Base-by-base conservation (phyloP, 306 rosid genomes). In the Castanea crenata region DNA sequence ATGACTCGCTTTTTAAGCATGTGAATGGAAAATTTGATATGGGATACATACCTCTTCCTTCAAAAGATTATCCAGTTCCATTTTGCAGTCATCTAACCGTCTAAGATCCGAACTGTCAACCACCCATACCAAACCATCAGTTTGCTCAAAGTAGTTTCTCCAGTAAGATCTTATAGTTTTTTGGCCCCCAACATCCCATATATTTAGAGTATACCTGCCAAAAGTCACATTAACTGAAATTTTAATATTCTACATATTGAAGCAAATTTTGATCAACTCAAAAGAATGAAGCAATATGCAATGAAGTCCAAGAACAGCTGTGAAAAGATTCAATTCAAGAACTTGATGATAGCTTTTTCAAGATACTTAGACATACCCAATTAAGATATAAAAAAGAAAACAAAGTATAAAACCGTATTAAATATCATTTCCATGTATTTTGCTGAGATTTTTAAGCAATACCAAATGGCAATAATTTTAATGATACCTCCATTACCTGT, bases 71-170 rank as follows among this genome's bases (percentile, higher is more conserved):
- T 94, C 96, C 5, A 94, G 73, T 82, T 94, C 97, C 83, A 83
- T 78, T 85, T 88, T 94, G 92, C 98, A 94, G 85, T 94, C 98
- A 71, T 90, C 94, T 85, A 94, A 79, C 86, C 97, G 79, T 82
- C 96, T 84, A 56, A 93, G 90, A 87, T 93, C 97, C 0, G 94
- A 93, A 84, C 96, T 91, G 75, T 91, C 97, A 80, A 91, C 97
- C 4, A 94, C 97, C 97, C 97, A 92, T 21, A 92, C 93, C 70
- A 94, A 79, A 68, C 97, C 97, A 86, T 94, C 94, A 27, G 94
- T 94, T 64, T 88, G 94, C 94, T 94, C 97, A 80, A 89, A 92
- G 85, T 94, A 92, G 89, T 94, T 89, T 85, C 97, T 89, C 96
- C 97, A 90, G 64, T 92, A 94, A 20, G 98, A 94, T 88, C 98